Base-by-base conservation (phyloP, 2,329 filamentous ascomycete genomes). In the Alternaria postmessia region DNA sequence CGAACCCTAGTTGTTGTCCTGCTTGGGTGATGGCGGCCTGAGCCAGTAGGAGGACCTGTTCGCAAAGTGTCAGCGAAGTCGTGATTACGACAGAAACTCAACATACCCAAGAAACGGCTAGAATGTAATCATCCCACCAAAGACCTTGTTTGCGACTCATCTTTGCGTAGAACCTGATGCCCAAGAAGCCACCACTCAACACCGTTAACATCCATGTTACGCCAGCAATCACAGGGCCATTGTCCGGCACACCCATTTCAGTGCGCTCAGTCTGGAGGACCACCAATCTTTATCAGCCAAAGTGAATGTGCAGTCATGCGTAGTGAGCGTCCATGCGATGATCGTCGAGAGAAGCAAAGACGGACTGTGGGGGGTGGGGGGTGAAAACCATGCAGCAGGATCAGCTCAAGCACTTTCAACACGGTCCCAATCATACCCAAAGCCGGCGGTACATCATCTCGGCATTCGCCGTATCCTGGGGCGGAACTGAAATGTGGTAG, bases 71-170 rank as follows among this genome's bases (percentile, higher is more conserved):
- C 30, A 63, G 61, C 26, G 7, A 34, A 14, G 3, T 14, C 12
- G 18, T 12, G 34, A 2, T 6, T 3, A 24, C 4, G 3, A 9
- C 16, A 28, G 5, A 9, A 16, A 8, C 3, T 3, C 8, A 14
- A 59, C 65, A 18, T 60, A 73, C 72, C 69, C 71, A 73, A 39
- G 72, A 69, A 3, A 52, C n/a, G 4, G 69, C 63, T 5, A 75
- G 57, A n/a, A 74, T 69, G 26, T 71, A 55, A 46, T 75, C 72
- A 49, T 75, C 71, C 71, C 71, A 74, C 72, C 71, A 74, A 8
- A 75, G 57, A 2, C 61, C 60, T 47, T 72, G 71, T 30, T 63
- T 64, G 38, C 70, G 61, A 61, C 64, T 71, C 7, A 65, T 16
- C 41, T 74, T 75, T 16, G 70, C 72, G 26, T 75, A 75, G n/a